A percentile compares a stretch with the other conserved stretches of the same genome.
These are phyloP conservation scores for Podaxis pistillaris DNA, from an alignment of 768 basidiomycete genomes.

Conservation along the genomic window DNA sequence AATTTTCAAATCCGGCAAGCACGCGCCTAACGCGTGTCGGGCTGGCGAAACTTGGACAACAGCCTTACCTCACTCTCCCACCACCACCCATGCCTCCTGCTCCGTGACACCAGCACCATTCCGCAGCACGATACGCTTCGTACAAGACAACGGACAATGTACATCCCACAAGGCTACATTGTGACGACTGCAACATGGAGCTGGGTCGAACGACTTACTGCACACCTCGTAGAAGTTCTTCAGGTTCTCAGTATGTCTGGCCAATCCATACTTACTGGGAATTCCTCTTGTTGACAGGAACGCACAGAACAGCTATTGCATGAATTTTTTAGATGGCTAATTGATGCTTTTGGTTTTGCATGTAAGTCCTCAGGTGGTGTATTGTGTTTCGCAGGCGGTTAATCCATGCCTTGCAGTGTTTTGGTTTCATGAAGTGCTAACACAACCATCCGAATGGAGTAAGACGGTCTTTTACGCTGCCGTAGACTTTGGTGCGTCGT, in stretches of 20 bases:
- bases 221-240: not conserved
- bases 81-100: slow-evolving; percentile 10
- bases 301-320: not conserved
- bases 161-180: not conserved
- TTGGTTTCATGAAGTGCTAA: slow-evolving; percentile 12
- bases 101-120: not conserved
- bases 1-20: not conserved
- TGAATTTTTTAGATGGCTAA: not conserved
- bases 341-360: not conserved
- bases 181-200: not conserved
- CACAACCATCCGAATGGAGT: slow-evolving; percentile 21
- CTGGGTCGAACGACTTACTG: slow-evolving; percentile 3
- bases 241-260: slow-evolving; percentile 4
- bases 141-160: slow-evolving; percentile 2
- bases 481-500: slow-evolving; percentile 4
- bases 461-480: not conserved
- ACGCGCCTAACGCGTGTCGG: slow-evolving; percentile 9
- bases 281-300: not conserved
- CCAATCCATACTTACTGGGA: not conserved
- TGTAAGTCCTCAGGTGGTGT: not conserved
- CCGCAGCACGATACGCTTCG: not conserved
- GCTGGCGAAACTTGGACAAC: not conserved
- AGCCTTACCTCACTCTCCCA: not conserved
- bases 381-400: too few species aligned
- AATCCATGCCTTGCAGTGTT: not conserved